Base-by-base conservation (phyloP, 495 filamentous ascomycete genomes). In the Xeromyces bisporus region DNA sequence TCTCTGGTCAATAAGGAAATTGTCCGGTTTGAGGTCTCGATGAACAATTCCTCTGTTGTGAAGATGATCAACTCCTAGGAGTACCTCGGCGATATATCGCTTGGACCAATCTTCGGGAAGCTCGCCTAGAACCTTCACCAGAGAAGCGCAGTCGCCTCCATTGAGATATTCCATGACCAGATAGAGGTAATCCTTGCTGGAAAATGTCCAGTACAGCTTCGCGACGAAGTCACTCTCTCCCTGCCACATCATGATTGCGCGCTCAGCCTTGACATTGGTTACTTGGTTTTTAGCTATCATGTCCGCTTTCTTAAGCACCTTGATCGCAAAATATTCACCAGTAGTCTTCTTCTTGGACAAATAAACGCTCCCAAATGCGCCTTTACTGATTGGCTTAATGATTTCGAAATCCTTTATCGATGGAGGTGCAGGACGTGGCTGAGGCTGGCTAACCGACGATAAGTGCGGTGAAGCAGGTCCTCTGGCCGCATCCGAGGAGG, bases 201-300 rank as follows among this genome's bases (percentile, higher is more conserved):
- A 87, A 46, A 97, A 97, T 1, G 89, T 96, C 89, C 89, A 97
- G 57, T 94, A 96, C 4, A 97, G 64, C 54, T 97, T 97, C 10
- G 89, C 89, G 29, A 97, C 89, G 54, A 96, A 97, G 40, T 97
- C 89, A 53, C 89, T 97, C 47, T 96, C 89, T 15, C 91, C 91
- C 59, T 97, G 91, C 75, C 89, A 93, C 91, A 97, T 97, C 89
- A 97, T 94, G 44, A 97, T 97, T n/a, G 91, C 91, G 39, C 89
- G 70, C 54, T 97, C 89, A 7, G 91, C 89, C 56, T 96, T 93
- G 39, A 97, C 89, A 47, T 97, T 97, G 28, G 87, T 93, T 44
- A 96, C 85, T 51, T 97, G 89, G 53, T 97, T 97, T 52, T 97
- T 97, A 31, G 91, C 91, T 39, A 97, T 82, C 89, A 97, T 97